A percentile compares a stretch with the other conserved stretches of the same genome.
These are phyloP conservation scores for Phytophthora hibernalis DNA, from an alignment of 352 stramenopile genomes.

Conservation along the genomic window DNA sequence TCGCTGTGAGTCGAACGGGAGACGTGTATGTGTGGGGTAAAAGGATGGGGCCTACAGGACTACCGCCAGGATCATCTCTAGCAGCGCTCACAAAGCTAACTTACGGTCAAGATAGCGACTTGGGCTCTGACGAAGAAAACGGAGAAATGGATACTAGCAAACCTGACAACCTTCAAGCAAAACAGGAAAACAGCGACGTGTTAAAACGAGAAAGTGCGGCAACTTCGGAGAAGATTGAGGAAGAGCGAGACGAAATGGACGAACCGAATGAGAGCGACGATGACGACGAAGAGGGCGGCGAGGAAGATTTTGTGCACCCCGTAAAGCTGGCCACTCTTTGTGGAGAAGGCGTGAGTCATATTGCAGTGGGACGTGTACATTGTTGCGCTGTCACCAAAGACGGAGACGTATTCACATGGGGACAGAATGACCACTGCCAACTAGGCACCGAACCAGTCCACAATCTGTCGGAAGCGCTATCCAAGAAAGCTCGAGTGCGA, in stretches of 20 bases:
- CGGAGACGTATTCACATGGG: constrained; percentile 86
- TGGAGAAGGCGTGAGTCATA: constrained; percentile 72
- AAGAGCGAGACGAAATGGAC: constrained; percentile 25
- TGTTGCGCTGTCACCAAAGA: constrained; percentile 81
- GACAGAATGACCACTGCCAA: constrained; percentile 86
- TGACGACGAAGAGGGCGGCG: constrained; percentile 43
- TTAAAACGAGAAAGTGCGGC: constrained; percentile 6
- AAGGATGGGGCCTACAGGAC: constrained; percentile 59
- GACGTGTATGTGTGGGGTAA: constrained; percentile 89
- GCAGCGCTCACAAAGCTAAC: constrained; percentile 44
- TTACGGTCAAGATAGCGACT: constrained; percentile 54
- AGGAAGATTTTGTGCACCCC: constrained; percentile 76
- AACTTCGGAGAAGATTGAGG: constrained; percentile 20
- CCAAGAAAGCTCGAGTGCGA: constrained; percentile 63
- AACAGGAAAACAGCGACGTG: background rate
- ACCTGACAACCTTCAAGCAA: background rate
- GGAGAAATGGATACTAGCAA: constrained; percentile 4
- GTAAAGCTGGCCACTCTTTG: constrained; percentile 71
- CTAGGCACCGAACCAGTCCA: constrained; percentile 72
- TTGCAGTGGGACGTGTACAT: constrained; percentile 79
- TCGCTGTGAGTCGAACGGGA: constrained; percentile 69
- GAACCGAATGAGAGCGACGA: constrained; percentile 26
- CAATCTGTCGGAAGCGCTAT: constrained; percentile 55
- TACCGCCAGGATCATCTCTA: constrained; percentile 45
- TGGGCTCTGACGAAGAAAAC: constrained; percentile 58